These are phyloP conservation scores for Trichothecium sympodiale DNA, from an alignment of 2,329 filamentous ascomycete genomes.

Conservation along the genomic window DNA sequence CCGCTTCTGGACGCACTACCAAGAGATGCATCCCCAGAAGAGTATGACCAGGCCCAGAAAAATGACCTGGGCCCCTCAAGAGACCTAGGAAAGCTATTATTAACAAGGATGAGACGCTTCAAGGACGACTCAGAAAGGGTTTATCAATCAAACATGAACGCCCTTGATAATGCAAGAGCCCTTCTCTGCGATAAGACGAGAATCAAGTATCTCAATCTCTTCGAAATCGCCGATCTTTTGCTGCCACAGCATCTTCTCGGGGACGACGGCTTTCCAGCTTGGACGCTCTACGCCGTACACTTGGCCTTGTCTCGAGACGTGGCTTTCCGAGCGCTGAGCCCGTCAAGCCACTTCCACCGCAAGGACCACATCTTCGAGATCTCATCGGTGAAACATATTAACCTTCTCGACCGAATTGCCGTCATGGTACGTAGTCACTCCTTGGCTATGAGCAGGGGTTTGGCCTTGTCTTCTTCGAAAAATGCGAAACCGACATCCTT, in stretches of 20 bases:
- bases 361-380: conserved; percentile 51
- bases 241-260: conserved; percentile 23
- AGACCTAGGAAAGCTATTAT: conserved; percentile 4
- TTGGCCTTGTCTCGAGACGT: conserved; percentile 48
- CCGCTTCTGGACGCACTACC: conserved; percentile 23
- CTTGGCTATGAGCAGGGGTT: neutral
- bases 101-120: conserved; percentile 34
- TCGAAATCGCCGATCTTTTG: conserved; percentile 36
- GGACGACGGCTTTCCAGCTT: conserved; percentile 25
- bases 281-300: conserved; percentile 59
- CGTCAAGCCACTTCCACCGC: conserved; percentile 34
- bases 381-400: conserved; percentile 17
- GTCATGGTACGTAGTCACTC: conserved; percentile 20
- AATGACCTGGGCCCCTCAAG: conserved; percentile 31
- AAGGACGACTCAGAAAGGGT: conserved; percentile 27
- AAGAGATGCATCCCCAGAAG: conserved; percentile 13
- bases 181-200: conserved; percentile 25
- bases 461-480: neutral
- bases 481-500: conserved; percentile 15
- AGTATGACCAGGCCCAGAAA: conserved; percentile 18
- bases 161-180: conserved; percentile 33
- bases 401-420: conserved; percentile 19
- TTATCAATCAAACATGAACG: conserved; percentile 35
- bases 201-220: conserved; percentile 35
- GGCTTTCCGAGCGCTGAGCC: conserved; percentile 42